phyloP scores from a whole-genome alignment of 2,329 filamentous ascomycete species.

The Hymenoscyphus fructigenus region DNA sequence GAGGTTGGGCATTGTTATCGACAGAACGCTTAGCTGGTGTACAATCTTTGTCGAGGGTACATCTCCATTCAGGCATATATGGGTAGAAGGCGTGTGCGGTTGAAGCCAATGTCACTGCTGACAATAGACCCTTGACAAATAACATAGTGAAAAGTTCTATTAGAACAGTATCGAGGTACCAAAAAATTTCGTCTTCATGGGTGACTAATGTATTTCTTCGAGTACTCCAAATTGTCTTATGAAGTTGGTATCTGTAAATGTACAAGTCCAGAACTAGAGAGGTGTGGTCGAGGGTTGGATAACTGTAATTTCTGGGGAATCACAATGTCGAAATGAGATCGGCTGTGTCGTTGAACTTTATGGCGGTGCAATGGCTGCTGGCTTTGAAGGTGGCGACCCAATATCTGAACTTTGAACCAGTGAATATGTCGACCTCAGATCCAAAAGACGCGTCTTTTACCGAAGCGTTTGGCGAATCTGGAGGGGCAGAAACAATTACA shows the following conservation, averaged over 20 bases:
- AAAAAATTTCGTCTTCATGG: neutral
- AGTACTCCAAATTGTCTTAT: neutral
- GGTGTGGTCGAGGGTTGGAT: too few species aligned
- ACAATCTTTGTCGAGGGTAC: conserved; percentile 20
- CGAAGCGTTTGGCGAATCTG: neutral
- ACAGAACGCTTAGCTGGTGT: conserved; percentile 12
- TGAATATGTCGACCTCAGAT: neutral
- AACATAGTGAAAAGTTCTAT: conserved; percentile 22
- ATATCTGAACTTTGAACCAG: neutral
- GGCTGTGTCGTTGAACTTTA: too few species aligned
- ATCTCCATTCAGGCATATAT: conserved; percentile 30
- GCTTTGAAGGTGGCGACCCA: neutral
- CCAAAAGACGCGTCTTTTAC: neutral
- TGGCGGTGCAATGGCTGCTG: neutral
- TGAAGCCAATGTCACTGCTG: conserved; percentile 19
- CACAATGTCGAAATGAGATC: too few species aligned
- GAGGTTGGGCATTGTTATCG: conserved; percentile 8
- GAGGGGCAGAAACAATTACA: neutral
- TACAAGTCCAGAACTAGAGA: too few species aligned
- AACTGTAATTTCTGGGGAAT: too few species aligned
- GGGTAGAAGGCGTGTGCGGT: conserved; percentile 29
- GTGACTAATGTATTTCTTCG: neutral
- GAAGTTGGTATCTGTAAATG: neutral
- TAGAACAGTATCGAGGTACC: neutral
- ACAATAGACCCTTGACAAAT: conserved; percentile 18